Percentiles rank a stretch among this genome's conserved stretches.
Evolutionary conservation across 2,329 filamentous ascomycete species (phyloP).

Genomic region (Penicillium verrucosum): DNA sequence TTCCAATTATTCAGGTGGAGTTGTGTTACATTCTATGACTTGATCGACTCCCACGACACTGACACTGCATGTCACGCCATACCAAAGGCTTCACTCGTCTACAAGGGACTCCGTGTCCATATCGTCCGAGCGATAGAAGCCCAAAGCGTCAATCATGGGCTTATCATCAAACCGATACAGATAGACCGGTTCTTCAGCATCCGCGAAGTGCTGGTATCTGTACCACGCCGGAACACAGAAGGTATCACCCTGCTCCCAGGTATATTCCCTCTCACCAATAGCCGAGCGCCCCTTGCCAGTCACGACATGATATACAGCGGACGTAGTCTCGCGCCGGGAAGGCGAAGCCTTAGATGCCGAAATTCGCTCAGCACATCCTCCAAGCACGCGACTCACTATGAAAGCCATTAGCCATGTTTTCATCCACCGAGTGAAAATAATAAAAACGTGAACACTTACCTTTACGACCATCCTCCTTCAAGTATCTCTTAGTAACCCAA

Average conservation of each 20-base stretch:
- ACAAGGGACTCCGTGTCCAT: constrained; percentile 41
- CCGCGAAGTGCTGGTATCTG: constrained; percentile 48
- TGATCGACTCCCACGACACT: not conserved
- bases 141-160: constrained; percentile 53
- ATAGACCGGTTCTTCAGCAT: constrained; percentile 40
- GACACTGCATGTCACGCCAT: too few relatives aligned
- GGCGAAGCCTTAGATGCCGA: constrained; percentile 38
- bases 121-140: constrained; percentile 48
- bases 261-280: constrained; percentile 39
- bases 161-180: constrained; percentile 55
- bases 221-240: constrained; percentile 56
- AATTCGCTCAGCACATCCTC: constrained; percentile 49
- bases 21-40: not conserved
- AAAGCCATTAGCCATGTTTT: constrained; percentile 2
- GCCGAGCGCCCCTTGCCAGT: constrained; percentile 44
- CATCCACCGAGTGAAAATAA: not conserved
- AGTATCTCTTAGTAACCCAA: constrained; percentile 34
- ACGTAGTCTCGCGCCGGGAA: constrained; percentile 48
- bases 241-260: constrained; percentile 53
- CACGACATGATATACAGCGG: constrained; percentile 54
- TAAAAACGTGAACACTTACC: constrained; percentile 18
- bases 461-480: constrained; percentile 35
- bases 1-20: not conserved
- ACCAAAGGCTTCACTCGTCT: not conserved
- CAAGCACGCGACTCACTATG: constrained; percentile 48